phyloP scores from a whole-genome alignment of 225 moss, liverwort and hornwort species.

The Bryoerythrophyllum caledonicum region DNA sequence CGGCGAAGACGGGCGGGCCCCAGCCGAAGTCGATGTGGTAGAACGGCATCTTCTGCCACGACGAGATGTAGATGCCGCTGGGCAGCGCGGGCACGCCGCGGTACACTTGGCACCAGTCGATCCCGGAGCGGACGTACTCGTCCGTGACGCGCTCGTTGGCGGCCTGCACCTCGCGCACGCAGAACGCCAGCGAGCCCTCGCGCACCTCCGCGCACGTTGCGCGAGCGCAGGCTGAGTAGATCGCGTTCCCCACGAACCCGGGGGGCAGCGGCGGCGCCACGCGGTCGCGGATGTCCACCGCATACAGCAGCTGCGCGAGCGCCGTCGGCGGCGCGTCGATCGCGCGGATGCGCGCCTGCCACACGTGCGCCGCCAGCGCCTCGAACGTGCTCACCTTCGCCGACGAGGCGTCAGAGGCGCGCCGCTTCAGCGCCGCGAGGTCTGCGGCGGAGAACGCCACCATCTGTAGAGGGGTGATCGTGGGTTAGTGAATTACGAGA shows the following conservation, averaged over 20 bases:
- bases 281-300: conserved; percentile 79
- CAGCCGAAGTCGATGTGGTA: conserved; percentile 88
- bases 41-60: conserved; percentile 99
- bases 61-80: conserved; percentile 71
- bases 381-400: conserved; percentile 86
- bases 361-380: conserved; percentile 70
- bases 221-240: conserved; percentile 77
- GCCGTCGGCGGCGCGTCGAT: conserved; percentile 47
- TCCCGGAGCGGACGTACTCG: conserved; percentile 68
- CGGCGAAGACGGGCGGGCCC: conserved; percentile 88
- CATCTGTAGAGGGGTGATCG: not conserved
- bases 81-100: conserved; percentile 70
- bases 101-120: conserved; percentile 84
- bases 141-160: conserved; percentile 67
- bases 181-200: conserved; percentile 48
- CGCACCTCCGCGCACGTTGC: conserved; percentile 60
- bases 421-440: conserved; percentile 60
- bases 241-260: conserved; percentile 75
- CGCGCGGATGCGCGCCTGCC: conserved; percentile 78
- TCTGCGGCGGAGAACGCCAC: conserved; percentile 49
- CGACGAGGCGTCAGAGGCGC: conserved; percentile 33
- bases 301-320: conserved; percentile 66
- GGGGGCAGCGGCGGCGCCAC: conserved; percentile 67
- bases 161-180: conserved; percentile 63
- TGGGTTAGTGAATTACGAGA: not conserved